phyloP scores from a whole-genome alignment of 805 yeast genomes.

The Alloascoidea hylecoeti region DNA sequence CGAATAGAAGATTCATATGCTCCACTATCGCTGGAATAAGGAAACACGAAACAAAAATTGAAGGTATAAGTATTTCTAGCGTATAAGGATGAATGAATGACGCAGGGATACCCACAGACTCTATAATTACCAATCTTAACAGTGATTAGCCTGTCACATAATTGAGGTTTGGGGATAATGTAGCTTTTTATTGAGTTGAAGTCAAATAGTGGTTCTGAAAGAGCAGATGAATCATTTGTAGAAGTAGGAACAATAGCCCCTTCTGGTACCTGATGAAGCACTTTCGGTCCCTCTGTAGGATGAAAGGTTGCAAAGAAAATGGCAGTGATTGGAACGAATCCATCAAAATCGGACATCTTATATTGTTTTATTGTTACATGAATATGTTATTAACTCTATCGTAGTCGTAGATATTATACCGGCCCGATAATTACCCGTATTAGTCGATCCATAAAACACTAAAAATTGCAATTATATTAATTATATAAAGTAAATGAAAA shows the following conservation, averaged over 20 bases:
- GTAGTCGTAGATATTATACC: too few species aligned
- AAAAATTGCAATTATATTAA: too few species aligned
- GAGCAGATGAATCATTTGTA: conserved; percentile 19
- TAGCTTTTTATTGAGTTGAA: conserved; percentile 84
- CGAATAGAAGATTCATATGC: conserved; percentile 80
- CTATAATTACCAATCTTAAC: conserved; percentile 56
- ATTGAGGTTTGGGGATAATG: conserved; percentile 84
- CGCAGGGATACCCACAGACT: conserved; percentile 82
- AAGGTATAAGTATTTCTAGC: conserved; percentile 87
- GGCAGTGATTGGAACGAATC: conserved; percentile 82
- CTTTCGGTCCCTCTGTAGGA: conserved; percentile 91
- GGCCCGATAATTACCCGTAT: too few species aligned
- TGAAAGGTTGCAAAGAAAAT: conserved; percentile 87
- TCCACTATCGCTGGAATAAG: conserved; percentile 63
- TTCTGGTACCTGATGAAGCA: conserved; percentile 80
- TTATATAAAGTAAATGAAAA: too few species aligned
- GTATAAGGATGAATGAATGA: conserved; percentile 58
- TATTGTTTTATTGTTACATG: too few species aligned
- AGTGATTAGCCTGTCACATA: conserved; percentile 73
- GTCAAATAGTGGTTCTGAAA: conserved; percentile 37
- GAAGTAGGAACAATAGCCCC: conserved; percentile 38
- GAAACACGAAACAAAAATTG: conserved; percentile 87
- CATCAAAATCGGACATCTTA: too few species aligned
- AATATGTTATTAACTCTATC: too few species aligned
- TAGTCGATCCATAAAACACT: too few species aligned